These are phyloP conservation scores for Clausena lansium DNA, from an alignment of 345 rosid species.

Conservation along the genomic window DNA sequence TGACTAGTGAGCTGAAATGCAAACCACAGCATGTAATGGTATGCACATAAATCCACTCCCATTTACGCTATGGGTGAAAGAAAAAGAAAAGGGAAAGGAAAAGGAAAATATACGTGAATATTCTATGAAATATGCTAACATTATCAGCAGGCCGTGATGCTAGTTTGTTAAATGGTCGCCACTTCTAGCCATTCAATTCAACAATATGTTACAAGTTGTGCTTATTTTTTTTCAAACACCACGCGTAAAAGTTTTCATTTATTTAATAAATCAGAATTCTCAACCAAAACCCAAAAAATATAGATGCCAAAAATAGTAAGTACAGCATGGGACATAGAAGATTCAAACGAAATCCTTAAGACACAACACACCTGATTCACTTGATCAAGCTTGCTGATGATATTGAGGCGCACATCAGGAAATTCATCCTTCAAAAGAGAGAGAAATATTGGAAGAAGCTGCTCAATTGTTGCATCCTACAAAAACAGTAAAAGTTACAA, in stretches of 20 bases:
- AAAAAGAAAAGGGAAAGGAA: too few species aligned
- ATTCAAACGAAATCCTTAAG: slow-evolving; percentile 1
- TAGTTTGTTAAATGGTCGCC: neutral
- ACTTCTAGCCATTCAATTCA: neutral
- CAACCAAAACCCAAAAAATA: slow-evolving; percentile 5
- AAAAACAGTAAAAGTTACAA: slow-evolving; percentile 14
- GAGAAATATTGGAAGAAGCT: slow-evolving; percentile 95
- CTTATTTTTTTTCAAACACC: neutral
- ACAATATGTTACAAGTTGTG: neutral
- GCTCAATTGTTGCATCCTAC: slow-evolving; percentile 93
- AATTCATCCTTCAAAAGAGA: slow-evolving; percentile 94
- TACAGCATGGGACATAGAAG: neutral
- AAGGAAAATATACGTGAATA: too few species aligned
- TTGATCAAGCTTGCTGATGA: slow-evolving; percentile 98
- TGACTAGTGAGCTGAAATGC: neutral
- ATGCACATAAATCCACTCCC: neutral
- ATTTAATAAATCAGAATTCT: neutral
- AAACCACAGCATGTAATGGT: too few species aligned
- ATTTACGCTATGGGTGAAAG: neutral
- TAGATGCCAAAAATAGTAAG: neutral
- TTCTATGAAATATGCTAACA: too few species aligned
- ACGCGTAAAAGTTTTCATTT: neutral
- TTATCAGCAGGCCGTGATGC: neutral
- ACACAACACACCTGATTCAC: slow-evolving; percentile 77
- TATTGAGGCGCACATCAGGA: slow-evolving; percentile 95